Base-by-base conservation (phyloP, 2,329 filamentous ascomycete genomes). In the Pezizomycotina sp. region DNA sequence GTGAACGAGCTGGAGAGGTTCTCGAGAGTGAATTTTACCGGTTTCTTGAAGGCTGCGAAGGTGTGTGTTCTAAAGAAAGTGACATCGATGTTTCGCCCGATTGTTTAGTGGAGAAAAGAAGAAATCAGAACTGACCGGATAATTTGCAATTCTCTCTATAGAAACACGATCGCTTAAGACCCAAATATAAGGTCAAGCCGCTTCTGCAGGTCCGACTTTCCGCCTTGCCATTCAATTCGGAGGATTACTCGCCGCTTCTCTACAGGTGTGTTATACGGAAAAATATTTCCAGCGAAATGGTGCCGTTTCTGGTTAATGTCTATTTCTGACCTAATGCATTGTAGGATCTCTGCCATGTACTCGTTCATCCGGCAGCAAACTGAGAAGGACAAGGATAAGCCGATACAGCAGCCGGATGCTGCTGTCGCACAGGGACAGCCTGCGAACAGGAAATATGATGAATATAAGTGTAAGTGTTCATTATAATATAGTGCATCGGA, bases 21-120 rank as follows among this genome's bases (percentile, higher is more conserved):
- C 61, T 89, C 82, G 58, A 79, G 77, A 47, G 76, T 93, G 62
- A 98, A 98, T 62, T 98, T 93, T 59, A 92, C 89, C 4, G 89
- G 83, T 30, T 92, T 95, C 60, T 69, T 93, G 55, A 98, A 98
- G 66, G 92, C 92, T 30, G 83, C 83, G 38, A 98, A 98, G n/a
- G n/a, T n/a, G n/a, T n/a, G n/a, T n/a, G n/a, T n/a, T n/a, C n/a
- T n/a, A n/a, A n/a, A n/a, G n/a, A n/a, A n/a, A n/a, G n/a, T n/a
- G n/a, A n/a, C n/a, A n/a, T n/a, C n/a, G n/a, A n/a, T n/a, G n/a
- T n/a, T n/a, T n/a, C n/a, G n/a, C n/a, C n/a, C n/a, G n/a, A n/a
- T n/a, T n/a, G n/a, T n/a, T n/a, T n/a, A n/a, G n/a, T n/a, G n/a
- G n/a, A n/a, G n/a, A n/a, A n/a, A n/a, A n/a, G n/a, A n/a, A n/a